Conservation (phyloP, 73 alveolate genomes). For the Strombidium stylifer region DNA sequence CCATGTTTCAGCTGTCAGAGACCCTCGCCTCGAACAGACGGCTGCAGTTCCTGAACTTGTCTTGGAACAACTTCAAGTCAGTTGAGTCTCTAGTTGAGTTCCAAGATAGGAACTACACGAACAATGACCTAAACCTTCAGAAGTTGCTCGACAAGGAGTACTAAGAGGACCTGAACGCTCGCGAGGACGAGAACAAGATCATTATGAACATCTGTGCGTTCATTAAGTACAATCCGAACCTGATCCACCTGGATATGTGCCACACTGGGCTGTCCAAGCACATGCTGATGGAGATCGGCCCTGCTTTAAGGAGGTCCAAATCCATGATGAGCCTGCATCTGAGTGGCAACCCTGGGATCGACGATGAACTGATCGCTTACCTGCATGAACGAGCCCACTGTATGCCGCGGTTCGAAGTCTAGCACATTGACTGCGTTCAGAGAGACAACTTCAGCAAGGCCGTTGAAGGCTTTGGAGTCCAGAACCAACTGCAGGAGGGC, state of each 20-base stretch:
- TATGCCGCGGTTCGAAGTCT: background rate
- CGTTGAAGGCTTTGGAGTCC: background rate
- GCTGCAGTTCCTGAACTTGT: conserved; percentile 9
- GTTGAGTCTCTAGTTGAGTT: background rate
- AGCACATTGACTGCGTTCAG: conserved; percentile 2
- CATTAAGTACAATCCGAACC: conserved; percentile 28
- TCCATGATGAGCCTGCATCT: conserved; percentile 22
- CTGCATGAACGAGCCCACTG: conserved; percentile 6
- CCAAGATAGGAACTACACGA: background rate
- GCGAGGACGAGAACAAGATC: background rate
- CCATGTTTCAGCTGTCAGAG: background rate
- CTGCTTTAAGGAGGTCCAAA: conserved; percentile 29
- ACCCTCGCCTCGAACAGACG: conserved; percentile 3
- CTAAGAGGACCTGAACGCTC: background rate
- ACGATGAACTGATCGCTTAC: conserved; percentile 5
- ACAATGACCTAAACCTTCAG: background rate
- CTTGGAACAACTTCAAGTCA: conserved; percentile 20
- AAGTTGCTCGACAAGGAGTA: background rate
- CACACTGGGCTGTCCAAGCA: conserved; percentile 31
- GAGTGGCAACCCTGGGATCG: conserved; percentile 41
- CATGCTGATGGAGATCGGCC: conserved; percentile 9
- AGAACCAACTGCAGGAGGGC: conserved; percentile 12
- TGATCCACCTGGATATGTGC: conserved; percentile 21
- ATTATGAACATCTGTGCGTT: background rate
- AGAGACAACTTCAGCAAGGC: conserved; percentile 3